These are phyloP conservation scores for Phytophthora fragariae DNA, from an alignment of 352 stramenopile species.

Conservation along the genomic window DNA sequence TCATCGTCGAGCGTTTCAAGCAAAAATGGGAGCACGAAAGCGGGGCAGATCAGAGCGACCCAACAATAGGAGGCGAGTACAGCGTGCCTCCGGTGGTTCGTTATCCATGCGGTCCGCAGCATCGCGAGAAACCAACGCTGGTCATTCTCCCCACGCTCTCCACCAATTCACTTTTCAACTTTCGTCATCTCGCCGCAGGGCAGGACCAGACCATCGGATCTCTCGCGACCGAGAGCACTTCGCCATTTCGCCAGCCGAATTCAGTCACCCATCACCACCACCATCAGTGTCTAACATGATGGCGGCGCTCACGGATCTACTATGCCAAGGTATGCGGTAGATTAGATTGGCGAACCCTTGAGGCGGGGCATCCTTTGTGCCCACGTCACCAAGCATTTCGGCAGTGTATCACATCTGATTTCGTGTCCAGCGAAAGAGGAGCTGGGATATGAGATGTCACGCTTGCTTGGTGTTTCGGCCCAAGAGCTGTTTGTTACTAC, in stretches of 20 bases:
- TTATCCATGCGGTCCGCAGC: constrained; percentile 1
- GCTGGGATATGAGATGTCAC: constrained; percentile 41
- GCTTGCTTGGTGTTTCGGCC: not conserved
- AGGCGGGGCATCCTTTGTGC: constrained; percentile 8
- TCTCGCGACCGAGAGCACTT: not conserved
- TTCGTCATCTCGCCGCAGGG: not conserved
- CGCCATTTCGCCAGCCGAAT: not conserved
- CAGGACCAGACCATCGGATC: not conserved
- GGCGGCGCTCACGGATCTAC: constrained; percentile 1
- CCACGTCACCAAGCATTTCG: constrained; percentile 13
- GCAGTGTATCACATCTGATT: constrained; percentile 39
- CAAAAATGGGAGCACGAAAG: not conserved
- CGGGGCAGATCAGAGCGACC: not conserved
- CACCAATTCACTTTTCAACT: constrained; percentile 11
- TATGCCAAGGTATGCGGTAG: constrained; percentile 9
- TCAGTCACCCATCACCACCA: not conserved
- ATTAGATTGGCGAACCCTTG: constrained; percentile 11
- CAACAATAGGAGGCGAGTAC: constrained; percentile 13
- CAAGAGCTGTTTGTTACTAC: not conserved
- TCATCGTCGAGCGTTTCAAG: constrained; percentile 16
- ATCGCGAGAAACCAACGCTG: constrained; percentile 12
- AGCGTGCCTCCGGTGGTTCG: not conserved
- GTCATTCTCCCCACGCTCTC: not conserved
- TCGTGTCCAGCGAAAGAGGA: constrained; percentile 13
- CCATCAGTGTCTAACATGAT: constrained; percentile 3